These are phyloP conservation scores for Sesbania bispinosa DNA, from an alignment of 306 rosid species.

Conservation along the genomic window DNA sequence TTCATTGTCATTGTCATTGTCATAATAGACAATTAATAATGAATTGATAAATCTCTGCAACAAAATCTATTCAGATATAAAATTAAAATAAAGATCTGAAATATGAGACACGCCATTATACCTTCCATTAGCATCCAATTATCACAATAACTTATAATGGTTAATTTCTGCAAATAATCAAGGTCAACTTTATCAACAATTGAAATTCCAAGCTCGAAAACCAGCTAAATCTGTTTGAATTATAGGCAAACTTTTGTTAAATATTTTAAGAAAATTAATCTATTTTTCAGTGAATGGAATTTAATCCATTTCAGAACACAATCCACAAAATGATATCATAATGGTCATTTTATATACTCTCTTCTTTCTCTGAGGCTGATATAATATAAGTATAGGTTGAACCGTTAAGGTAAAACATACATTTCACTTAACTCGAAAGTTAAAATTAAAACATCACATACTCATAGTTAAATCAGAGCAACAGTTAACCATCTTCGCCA, in stretches of 20 bases:
- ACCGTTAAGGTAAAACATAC: background rate
- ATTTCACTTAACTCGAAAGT: background rate
- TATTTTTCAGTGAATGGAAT: no score
- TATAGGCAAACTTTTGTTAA: background rate
- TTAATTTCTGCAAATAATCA: background rate
- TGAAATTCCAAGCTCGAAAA: background rate
- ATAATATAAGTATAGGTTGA: no score
- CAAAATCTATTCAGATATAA: constrained; percentile 5
- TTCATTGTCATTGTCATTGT: no score
- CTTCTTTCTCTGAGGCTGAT: background rate
- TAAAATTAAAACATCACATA: constrained; percentile 11
- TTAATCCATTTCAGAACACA: background rate
- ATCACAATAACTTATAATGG: background rate
- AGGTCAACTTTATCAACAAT: background rate
- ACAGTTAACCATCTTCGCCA: background rate
- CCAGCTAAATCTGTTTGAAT: background rate
- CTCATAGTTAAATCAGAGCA: background rate
- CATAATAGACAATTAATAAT: no score
- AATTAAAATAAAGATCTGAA: background rate
- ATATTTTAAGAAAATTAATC: background rate
- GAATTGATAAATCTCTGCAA: background rate
- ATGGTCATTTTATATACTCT: background rate
- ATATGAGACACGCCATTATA: background rate
- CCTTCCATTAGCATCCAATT: background rate
- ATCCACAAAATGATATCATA: background rate